Evolutionary conservation across 441 rosid genomes (phyloP), one percentile per base, ranked within the genome.

Genomic region (Jatropha multifida): DNA sequence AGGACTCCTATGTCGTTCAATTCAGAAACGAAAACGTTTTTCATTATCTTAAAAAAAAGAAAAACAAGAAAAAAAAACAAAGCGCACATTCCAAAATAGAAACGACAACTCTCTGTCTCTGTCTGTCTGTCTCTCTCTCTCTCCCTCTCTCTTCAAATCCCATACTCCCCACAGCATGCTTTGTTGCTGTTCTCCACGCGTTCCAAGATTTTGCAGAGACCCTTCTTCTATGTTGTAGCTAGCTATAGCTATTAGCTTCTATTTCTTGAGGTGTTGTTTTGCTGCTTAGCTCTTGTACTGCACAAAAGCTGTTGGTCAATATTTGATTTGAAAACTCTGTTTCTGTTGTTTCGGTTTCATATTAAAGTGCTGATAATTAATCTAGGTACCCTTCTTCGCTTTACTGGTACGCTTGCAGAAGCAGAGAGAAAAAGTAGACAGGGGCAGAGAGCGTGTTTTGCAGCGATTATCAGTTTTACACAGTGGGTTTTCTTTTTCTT

Each of bases 141-240:
- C 32, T 32, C 32, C 0, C 32, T 32, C 32, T 7, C n/a, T 55
- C 11, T 65, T 44, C 75, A 67, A 78, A 74, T 60, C 15, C 69
- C 75, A 74, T 79, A 74, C 81, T 70, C 80, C 74, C 78, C 78
- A 74, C 26, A 38, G 68, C 72, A 40, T 74, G 26, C 40, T 38
- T 27, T 27, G 20, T 51, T 13, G 40, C 17, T 9, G 27, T 64
- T 64, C 32, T 32, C 49, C 68, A 64, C 49, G 49, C 46, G 23
- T 64, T 26, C 68, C 68, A 40, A 64, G 20, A 64, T 40, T 40
- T 27, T 32, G n/a, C 48, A 38, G 48, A 37, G n/a, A 3, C 60
- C 51, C 63, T 37, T 56, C 18, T 63, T 44, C 75, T 66, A 56
- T 66, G 79, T n/a, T 20, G 8, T 20, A 7, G 61, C 61, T 56